phyloP scores from a whole-genome alignment of 441 rosid genomes.

The Gossypium gossypioides region DNA sequence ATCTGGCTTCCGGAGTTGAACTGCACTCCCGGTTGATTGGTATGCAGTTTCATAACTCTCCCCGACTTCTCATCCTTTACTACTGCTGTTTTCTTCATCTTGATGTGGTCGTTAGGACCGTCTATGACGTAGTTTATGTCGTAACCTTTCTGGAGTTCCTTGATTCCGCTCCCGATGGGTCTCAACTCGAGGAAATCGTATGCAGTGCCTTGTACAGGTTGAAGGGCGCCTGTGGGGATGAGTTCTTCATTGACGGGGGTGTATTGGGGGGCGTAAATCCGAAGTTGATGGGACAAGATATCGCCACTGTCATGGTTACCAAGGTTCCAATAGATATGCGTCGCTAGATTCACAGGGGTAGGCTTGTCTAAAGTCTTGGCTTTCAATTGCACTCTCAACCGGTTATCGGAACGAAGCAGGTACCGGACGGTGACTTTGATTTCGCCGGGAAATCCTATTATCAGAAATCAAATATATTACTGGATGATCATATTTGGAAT shows the following conservation, averaged over 20 bases:
- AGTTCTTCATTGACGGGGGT: constrained; percentile 49
- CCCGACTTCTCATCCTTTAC: constrained; percentile 57
- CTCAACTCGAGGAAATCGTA: constrained; percentile 55
- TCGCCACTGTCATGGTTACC: constrained; percentile 61
- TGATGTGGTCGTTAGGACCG: constrained; percentile 6
- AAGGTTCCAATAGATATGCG: constrained; percentile 81
- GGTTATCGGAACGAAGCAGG: constrained; percentile 23
- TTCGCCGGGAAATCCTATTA: constrained; percentile 66
- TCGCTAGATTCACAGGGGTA: constrained; percentile 75
- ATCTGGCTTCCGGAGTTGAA: constrained; percentile 50
- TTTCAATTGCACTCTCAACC: constrained; percentile 45
- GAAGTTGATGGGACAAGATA: constrained; percentile 52
- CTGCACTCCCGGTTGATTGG: constrained; percentile 68
- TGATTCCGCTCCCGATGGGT: constrained; percentile 41
- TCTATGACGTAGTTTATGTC: constrained; percentile 70
- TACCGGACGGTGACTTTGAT: constrained; percentile 39
- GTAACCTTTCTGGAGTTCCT: constrained; percentile 49
- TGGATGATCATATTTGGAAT: not conserved
- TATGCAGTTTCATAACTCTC: constrained; percentile 46
- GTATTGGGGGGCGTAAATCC: constrained; percentile 44
- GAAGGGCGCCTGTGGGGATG: constrained; percentile 62
- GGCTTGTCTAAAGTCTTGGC: constrained; percentile 51
- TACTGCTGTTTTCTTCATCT: constrained; percentile 41
- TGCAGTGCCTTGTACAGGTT: constrained; percentile 60
- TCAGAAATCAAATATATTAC: not conserved